Base-by-base conservation (phyloP, 140 eudicot genomes). In the Bidens hawaiensis region DNA sequence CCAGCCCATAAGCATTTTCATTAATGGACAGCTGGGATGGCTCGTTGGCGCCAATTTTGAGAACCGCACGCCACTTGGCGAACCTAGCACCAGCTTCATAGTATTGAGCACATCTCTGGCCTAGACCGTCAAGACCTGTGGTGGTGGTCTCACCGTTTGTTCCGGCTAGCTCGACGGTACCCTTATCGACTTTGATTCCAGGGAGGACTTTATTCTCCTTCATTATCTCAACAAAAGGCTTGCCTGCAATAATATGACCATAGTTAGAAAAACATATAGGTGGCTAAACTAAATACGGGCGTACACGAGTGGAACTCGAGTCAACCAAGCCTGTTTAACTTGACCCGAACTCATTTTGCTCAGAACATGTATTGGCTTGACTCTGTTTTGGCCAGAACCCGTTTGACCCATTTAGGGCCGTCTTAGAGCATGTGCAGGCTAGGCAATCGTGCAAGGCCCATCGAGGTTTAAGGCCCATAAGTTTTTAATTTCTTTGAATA, bases 81-180 rank as follows among this genome's bases (percentile, higher is more conserved):
- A 83, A 83, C 64, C 90, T 45, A 21, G 86, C 86, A 26, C 90
- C 90, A 13, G 86, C 83, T 4, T 58, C 48, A 26, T 83, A 83
- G 77, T 79, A 83, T 49, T 80, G 56, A 21, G 77, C 79, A 43
- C 86, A 79, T 2, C 90, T 66, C 1, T 64, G 58, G 19, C 62
- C 86, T 28, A 83, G 86, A 55, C 72, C 83, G 18, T 83, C 90
- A 4, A 83, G 77, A 26, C 90, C 90, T 64, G 59, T 71, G 30
- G 90, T 83, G 57, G 90, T 83, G 69, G 90, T 83, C 74, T 83
- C 90, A 14, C 86, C 90, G 2, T 83, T 58, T 36, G 90, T 83
- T 54, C 90, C 90, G 31, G 90, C 75, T 1, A 83, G 83, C 71
- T 76, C 90, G 5, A 83, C 83, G 0, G 71, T 63, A 25, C 90